Base-by-base conservation (phyloP, 2,329 filamentous ascomycete genomes). In the Venturia nashicola region DNA sequence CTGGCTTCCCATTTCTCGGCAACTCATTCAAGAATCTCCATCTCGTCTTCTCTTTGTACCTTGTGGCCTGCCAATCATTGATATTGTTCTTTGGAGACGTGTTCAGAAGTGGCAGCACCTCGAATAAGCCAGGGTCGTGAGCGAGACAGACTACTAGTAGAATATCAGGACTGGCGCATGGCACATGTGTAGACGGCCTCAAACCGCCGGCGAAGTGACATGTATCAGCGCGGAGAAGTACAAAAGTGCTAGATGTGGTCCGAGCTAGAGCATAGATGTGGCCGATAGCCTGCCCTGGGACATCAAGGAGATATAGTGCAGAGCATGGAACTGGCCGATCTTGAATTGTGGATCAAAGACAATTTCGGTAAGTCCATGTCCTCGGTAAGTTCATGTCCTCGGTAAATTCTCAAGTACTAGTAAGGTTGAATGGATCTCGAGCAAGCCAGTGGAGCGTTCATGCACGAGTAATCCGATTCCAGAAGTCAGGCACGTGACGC, bases 221-320 rank as follows among this genome's bases (percentile, higher is more conserved):
- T 20, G 74, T 67, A 65, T 80, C 78, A 2, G 73, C 78, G 0
- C 76, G 77, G 64, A 79, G 69, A 11, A 79, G 71, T 6, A 79
- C 65, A 63, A 78, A 79, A 0, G 76, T 76, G 36, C 72, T 68
- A 0, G 63, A 61, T 0, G 72, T 76, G 0, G 75, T 75, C 9
- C 78, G 68, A 1, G 76, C 78, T 4, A 80, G 67, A 1, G 71
- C 78, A 55, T 72, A 77, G 0, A 80, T 69, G 40, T 65, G 64
- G 16, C 64, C 64, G 16, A 65, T 64, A 6, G 64, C 46, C 9
- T 65, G 81, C 36, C 82, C 82, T 0, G 81, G 81, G 3, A 77
- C 76, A 66, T 82, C 73, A 36, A 85, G 73, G 1, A 85, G 73
- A 68, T 83, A 84, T 78, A 84, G 69, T 85, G 82, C 36, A 74